Base-by-base conservation (phyloP, 208 protist genomes). In the Trypanosoma platydactyli region DNA sequence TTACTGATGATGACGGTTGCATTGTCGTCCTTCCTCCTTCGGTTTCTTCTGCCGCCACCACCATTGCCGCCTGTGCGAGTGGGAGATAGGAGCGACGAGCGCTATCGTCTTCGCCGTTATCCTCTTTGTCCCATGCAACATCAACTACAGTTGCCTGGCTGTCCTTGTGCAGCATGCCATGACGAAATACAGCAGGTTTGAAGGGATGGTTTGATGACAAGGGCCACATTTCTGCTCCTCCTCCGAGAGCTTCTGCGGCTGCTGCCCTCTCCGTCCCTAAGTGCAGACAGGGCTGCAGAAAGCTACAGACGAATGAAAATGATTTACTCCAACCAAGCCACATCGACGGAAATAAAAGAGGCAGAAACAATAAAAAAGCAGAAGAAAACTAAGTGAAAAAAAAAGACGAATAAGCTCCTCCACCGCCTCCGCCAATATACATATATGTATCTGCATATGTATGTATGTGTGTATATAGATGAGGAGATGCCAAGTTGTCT, bases 131-230 rank as follows among this genome's bases (percentile, higher is more conserved):
- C 18, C 46, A 29, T 51, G 46, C 25, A 51, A 25, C 46, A 15
- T 66, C 38, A 1, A n/a, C 49, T n/a, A 2, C 24, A n/a, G 24
- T 25, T 9, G 35, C 25, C 20, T 57, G 5, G 1, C 30, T 16
- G 11, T 18, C 1, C 35, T 57, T 35, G 30, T 35, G 15, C 42
- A 72, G 41, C 5, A 51, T 41, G 46, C 67, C 67, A 50, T 16
- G 67, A 40, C 67, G 57, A 65, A 64, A 66, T 22, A 49, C 18
- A 12, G 57, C 57, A 27, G 67, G 41, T 27, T 66, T 64, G 42
- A 72, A 72, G 11, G 38, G n/a, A 25, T 16, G 15, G 22, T 45
- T 15, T 41, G 59, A 55, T 3, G 49, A 35, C 6, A 7, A 44
- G 0, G 33, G 40, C 18, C 41, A 35, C 57, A 64, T 64, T 18